Percentiles rank a stretch among this genome's conserved stretches.
phyloP scores from a whole-genome alignment of 371 early-diverging fungal species.

The Syncephalastrum racemosum region DNA sequence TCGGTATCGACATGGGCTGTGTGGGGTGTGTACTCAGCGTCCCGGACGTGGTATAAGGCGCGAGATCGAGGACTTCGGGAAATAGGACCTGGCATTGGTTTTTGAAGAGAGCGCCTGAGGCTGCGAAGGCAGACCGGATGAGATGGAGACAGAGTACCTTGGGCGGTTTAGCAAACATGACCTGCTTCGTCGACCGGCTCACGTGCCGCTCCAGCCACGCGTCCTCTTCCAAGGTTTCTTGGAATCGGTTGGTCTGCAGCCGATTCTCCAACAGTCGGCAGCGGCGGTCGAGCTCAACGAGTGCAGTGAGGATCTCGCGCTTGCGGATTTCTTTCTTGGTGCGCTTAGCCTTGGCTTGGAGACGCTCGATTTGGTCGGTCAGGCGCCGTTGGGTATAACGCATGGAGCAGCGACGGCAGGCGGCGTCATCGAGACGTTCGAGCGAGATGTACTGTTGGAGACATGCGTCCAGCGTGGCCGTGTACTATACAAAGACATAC shows the following conservation, averaged over 20 bases:
- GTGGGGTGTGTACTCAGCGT: constrained; percentile 50
- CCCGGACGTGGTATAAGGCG: constrained; percentile 53
- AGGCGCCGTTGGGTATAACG: constrained; percentile 39
- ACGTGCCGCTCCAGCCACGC: constrained; percentile 7
- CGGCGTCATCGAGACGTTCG: constrained; percentile 68
- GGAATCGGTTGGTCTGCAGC: not conserved
- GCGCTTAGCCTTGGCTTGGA: constrained; percentile 41
- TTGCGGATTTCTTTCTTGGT: constrained; percentile 30
- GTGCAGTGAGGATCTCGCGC: constrained; percentile 21
- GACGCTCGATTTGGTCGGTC: constrained; percentile 32
- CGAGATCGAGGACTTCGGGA: constrained; percentile 56
- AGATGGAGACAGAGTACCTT: constrained; percentile 66
- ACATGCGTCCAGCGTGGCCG: constrained; percentile 61
- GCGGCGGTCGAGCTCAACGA: constrained; percentile 25
- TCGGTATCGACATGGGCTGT: constrained; percentile 48
- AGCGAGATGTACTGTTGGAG: constrained; percentile 60
- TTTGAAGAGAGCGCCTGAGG: constrained; percentile 62
- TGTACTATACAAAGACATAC: constrained; percentile 15
- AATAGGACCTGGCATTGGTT: constrained; percentile 62
- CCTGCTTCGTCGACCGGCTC: constrained; percentile 51
- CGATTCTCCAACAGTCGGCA: constrained; percentile 7
- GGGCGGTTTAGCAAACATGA: constrained; percentile 57
- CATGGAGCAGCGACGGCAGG: constrained; percentile 70
- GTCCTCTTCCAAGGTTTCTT: constrained; percentile 2
- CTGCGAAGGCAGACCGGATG: constrained; percentile 62